A percentile compares a stretch with the other conserved stretches of the same genome.
Conservation (phyloP, 768 basidiomycete genomes). For the Clitopilus hobsonii region DNA sequence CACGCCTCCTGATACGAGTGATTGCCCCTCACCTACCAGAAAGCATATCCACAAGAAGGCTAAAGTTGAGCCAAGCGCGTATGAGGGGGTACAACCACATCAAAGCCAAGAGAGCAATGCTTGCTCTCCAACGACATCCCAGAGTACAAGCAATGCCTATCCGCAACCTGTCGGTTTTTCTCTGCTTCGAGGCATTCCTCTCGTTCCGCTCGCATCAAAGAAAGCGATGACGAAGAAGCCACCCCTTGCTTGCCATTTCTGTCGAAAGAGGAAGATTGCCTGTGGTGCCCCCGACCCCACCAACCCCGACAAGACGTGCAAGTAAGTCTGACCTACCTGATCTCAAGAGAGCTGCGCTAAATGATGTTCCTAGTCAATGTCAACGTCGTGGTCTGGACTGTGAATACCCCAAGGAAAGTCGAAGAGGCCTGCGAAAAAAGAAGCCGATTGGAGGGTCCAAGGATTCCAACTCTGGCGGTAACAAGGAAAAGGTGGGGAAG, state of each 20-base stretch:
- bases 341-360: background rate
- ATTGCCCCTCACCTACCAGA: background rate
- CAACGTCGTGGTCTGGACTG: slow-evolving; percentile 64
- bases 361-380: slow-evolving; percentile 53
- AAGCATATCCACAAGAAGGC: background rate
- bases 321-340: slow-evolving; percentile 37
- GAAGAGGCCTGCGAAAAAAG: slow-evolving; percentile 63
- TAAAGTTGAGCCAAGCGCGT: background rate
- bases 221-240: slow-evolving; percentile 47
- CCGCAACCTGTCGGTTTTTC: slow-evolving; percentile 9
- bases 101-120: background rate
- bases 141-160: slow-evolving; percentile 1
- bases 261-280: slow-evolving; percentile 64
- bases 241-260: slow-evolving; percentile 60
- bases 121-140: background rate
- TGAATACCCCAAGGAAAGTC: slow-evolving; percentile 67
- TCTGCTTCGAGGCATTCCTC: slow-evolving; percentile 13
- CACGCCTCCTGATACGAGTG: background rate
- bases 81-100: background rate
- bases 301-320: slow-evolving; percentile 57
- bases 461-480: slow-evolving; percentile 6
- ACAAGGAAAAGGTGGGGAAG: slow-evolving; percentile 17
- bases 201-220: slow-evolving; percentile 22
- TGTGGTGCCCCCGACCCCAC: slow-evolving; percentile 56
- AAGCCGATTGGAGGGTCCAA: slow-evolving; percentile 19